Evolutionary conservation across 352 stramenopile species (phyloP).

Genomic region (Elongisporangium undulatum): DNA sequence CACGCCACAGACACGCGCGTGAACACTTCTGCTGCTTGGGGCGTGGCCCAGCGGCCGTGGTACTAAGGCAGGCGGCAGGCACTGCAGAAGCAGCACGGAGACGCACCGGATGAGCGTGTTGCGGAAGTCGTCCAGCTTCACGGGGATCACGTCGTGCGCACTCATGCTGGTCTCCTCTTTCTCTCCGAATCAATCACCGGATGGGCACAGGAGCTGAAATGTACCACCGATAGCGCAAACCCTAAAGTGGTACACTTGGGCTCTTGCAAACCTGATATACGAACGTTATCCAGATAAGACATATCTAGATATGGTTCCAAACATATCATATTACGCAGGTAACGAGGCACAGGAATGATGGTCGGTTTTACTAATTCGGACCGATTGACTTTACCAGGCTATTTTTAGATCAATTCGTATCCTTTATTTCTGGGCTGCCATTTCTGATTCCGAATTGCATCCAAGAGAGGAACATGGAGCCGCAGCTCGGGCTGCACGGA

Average conservation of each 20-base stretch:
- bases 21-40: neutral
- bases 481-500: slow-evolving; percentile 2
- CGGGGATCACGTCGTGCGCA: slow-evolving; percentile 15
- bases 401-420: slow-evolving; percentile 1
- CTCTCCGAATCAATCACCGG: neutral
- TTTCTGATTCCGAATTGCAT: neutral
- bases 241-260: neutral
- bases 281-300: neutral
- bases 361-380: neutral
- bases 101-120: slow-evolving; percentile 82
- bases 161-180: neutral
- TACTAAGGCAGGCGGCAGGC: neutral
- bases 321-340: neutral
- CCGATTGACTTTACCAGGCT: too few species aligned
- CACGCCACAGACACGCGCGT: neutral
- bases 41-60: neutral
- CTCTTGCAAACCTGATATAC: neutral
- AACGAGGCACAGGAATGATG: neutral
- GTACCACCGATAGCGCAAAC: neutral
- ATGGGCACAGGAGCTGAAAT: neutral
- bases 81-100: neutral
- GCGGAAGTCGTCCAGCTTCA: slow-evolving; percentile 85
- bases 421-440: neutral
- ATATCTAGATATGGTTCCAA: too few species aligned
- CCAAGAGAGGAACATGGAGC: neutral